phyloP scores from a whole-genome alignment of 1,284 basidiomycete species.

The Xanthoconium separans region DNA sequence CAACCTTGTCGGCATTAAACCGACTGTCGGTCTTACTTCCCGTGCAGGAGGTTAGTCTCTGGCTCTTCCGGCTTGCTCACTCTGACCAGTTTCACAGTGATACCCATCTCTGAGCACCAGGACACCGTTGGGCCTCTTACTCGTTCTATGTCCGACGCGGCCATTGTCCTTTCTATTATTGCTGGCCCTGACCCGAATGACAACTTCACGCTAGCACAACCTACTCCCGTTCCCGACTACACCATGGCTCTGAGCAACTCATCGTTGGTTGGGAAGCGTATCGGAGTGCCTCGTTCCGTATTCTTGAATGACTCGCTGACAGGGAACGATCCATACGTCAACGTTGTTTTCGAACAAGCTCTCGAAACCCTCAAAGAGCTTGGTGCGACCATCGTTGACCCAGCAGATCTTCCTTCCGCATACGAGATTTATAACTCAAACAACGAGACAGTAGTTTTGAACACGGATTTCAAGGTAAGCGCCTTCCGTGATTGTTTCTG shows the following conservation, averaged over 20 bases:
- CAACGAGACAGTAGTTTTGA: not conserved
- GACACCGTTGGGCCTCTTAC: constrained; percentile 43
- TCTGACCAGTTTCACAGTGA: not conserved
- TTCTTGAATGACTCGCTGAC: constrained; percentile 45
- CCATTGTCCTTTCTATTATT: constrained; percentile 57
- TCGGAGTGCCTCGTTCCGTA: constrained; percentile 56
- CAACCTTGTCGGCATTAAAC: constrained; percentile 59
- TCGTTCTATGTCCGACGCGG: constrained; percentile 58
- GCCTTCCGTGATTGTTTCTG: not conserved
- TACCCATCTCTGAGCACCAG: not conserved
- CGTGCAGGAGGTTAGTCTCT: constrained; percentile 47
- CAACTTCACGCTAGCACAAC: constrained; percentile 60
- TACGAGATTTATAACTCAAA: not conserved
- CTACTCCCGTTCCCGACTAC: constrained; percentile 52
- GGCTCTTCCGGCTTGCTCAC: not conserved
- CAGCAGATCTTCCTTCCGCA: not conserved
- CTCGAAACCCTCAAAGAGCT: not conserved
- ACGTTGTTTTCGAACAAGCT: constrained; percentile 40
- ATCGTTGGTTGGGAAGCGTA: constrained; percentile 54
- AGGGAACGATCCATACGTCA: constrained; percentile 44
- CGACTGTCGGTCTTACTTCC: constrained; percentile 63
- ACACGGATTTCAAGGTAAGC: not conserved
- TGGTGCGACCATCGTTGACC: not conserved
- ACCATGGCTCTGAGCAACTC: constrained; percentile 48
- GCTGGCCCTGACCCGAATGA: constrained; percentile 61